These are phyloP conservation scores for Kodamaea sagamina DNA, from an alignment of 805 yeast species.

Conservation along the genomic window DNA sequence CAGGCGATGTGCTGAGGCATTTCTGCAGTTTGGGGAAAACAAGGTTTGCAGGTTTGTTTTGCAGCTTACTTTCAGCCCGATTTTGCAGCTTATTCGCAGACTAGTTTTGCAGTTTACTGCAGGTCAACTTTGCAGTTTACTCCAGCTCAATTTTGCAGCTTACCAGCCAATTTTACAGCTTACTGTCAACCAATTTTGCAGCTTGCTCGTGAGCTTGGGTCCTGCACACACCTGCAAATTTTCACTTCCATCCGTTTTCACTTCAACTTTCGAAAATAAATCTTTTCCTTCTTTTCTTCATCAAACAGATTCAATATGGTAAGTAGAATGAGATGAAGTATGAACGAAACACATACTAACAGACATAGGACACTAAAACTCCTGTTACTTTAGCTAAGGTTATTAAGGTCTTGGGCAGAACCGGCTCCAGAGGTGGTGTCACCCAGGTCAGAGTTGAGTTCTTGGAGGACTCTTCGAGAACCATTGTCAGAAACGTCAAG, in stretches of 20 bases:
- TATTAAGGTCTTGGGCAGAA: conserved; percentile 98
- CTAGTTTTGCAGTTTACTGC: too few species aligned
- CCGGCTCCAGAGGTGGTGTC: conserved; percentile 99
- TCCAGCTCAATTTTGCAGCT: neutral
- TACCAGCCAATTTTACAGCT: neutral
- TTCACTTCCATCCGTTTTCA: conserved; percentile 8
- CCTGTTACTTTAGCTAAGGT: conserved; percentile 99
- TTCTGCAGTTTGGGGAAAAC: too few species aligned
- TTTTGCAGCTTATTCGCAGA: too few species aligned
- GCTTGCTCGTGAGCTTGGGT: neutral
- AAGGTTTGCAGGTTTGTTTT: too few species aligned
- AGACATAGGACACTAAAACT: conserved; percentile 61
- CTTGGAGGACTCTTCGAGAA: conserved; percentile 92
- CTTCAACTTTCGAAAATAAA: conserved; percentile 6
- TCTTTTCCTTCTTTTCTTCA: conserved; percentile 16
- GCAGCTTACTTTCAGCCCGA: too few species aligned
- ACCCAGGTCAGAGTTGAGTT: conserved; percentile 98
- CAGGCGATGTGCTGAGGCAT: too few species aligned
- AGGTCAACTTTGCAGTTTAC: too few species aligned
- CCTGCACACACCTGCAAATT: conserved; percentile 1
- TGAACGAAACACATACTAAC: conserved; percentile 21
- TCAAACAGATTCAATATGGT: conserved; percentile 23
- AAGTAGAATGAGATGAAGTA: conserved; percentile 18
- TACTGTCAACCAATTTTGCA: neutral
- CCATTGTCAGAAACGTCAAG: conserved; percentile 95